phyloP scores from a whole-genome alignment of 1,139 yeast genomes.

The Candida sp. region DNA sequence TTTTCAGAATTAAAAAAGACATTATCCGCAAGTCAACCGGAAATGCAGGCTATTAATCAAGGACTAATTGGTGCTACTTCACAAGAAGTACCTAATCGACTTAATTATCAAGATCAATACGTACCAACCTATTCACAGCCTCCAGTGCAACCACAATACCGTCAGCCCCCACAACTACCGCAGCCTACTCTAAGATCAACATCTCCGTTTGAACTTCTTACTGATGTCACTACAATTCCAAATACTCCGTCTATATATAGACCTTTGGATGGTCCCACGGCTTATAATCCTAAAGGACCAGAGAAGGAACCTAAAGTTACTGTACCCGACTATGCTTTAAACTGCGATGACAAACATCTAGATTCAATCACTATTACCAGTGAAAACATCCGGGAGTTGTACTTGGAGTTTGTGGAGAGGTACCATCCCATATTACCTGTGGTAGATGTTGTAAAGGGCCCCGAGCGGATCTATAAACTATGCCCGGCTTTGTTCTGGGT shows the following conservation, averaged over 20 bases:
- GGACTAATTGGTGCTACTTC: not conserved
- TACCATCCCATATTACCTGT: conserved; percentile 89
- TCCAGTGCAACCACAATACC: not conserved
- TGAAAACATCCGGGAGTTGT: conserved; percentile 62
- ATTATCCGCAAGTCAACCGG: conserved; percentile 48
- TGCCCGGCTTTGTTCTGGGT: conserved; percentile 96
- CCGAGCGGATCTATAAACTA: conserved; percentile 70
- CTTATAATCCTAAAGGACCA: not conserved
- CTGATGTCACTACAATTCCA: conserved; percentile 22
- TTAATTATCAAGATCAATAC: conserved; percentile 1
- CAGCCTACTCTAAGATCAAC: conserved; percentile 1
- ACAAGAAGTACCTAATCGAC: not conserved
- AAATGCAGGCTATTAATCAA: not conserved
- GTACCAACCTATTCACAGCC: too few species aligned
- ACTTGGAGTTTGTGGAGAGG: conserved; percentile 62
- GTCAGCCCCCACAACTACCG: conserved; percentile 5
- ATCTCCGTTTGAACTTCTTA: conserved; percentile 2
- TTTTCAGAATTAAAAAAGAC: conserved; percentile 63
- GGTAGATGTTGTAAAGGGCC: conserved; percentile 78
- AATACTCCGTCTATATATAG: conserved; percentile 30
- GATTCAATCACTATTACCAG: conserved; percentile 63
- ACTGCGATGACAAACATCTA: conserved; percentile 63
- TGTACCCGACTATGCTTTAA: conserved; percentile 38
- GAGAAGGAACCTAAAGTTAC: conserved; percentile 4
- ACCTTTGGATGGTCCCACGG: conserved; percentile 5